Conservation (phyloP, 1,284 basidiomycete genomes). For the Rhodotorula sp. region DNA sequence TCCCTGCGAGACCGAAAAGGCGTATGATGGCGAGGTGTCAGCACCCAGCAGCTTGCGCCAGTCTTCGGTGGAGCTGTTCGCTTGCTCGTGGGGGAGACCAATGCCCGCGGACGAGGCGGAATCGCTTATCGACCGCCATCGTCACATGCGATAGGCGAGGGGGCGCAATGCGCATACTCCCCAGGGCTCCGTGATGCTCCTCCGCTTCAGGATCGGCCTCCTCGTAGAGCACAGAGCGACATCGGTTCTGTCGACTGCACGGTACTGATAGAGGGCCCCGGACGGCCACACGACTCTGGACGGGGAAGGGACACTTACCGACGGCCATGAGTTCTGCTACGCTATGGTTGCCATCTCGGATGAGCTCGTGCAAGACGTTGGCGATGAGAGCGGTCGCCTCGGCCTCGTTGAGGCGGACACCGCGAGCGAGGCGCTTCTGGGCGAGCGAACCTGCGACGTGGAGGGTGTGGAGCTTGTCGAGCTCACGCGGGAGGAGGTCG, state of each 20-base stretch:
- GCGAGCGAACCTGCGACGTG: constrained; percentile 76
- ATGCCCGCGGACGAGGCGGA: too few relatives aligned
- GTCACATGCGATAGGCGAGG: too few relatives aligned
- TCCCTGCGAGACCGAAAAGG: constrained; percentile 54
- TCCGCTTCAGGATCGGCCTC: too few relatives aligned
- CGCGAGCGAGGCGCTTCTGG: constrained; percentile 89
- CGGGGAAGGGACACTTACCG: constrained; percentile 45
- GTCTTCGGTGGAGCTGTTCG: too few relatives aligned
- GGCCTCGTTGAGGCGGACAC: constrained; percentile 76
- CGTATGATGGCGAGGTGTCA: not conserved
- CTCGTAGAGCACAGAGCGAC: too few relatives aligned
- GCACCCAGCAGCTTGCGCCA: too few relatives aligned
- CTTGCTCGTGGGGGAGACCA: too few relatives aligned
- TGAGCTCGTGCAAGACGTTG: constrained; percentile 85
- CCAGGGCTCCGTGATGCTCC: too few relatives aligned
- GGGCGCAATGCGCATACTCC: too few relatives aligned
- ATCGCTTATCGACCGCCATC: too few relatives aligned
- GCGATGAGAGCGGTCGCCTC: constrained; percentile 90
- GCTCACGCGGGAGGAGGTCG: constrained; percentile 43
- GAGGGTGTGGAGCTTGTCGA: constrained; percentile 51
- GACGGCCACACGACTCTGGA: not conserved
- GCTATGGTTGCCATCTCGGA: constrained; percentile 85
- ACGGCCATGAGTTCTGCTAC: constrained; percentile 89
- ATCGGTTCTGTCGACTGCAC: not conserved
- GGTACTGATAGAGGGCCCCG: not conserved